Evolutionary conservation across 306 rosid species (phyloP).

Genomic region (Argentina anserina): DNA sequence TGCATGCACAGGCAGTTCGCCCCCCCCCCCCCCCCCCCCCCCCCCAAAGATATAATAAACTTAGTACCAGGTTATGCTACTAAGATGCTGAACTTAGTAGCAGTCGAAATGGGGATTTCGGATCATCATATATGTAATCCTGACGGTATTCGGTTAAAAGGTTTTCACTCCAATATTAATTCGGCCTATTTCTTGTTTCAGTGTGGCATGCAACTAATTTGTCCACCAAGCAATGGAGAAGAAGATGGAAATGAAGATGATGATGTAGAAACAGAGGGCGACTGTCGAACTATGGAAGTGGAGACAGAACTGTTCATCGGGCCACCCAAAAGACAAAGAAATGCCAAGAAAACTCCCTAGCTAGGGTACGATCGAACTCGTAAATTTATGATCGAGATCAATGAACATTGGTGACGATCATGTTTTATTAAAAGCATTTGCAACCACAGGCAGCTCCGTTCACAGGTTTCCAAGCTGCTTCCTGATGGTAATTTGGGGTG

Average conservation of each 20-base stretch:
- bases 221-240: conserved; percentile 11
- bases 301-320: conserved; percentile 82
- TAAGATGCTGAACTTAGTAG: background rate
- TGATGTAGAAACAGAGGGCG: background rate
- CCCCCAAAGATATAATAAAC: no score
- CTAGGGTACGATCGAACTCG: background rate
- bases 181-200: conserved; percentile 25
- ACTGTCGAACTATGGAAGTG: conserved; percentile 36
- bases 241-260: background rate
- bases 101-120: background rate
- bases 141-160: background rate
- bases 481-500: background rate
- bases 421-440: background rate
- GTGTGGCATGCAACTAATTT: conserved; percentile 32
- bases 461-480: background rate
- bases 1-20: background rate
- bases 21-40: no score
- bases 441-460: background rate
- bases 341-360: background rate
- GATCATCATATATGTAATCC: no score
- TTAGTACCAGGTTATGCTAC: no score
- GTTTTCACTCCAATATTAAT: background rate
- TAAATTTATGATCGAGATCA: conserved; percentile 12
- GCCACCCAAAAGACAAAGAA: conserved; percentile 40
- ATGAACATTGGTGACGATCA: conserved; percentile 10